Evolutionary conservation across 2,329 filamentous ascomycete species (phyloP).

Genomic region (Pestalotiopsis fici): DNA sequence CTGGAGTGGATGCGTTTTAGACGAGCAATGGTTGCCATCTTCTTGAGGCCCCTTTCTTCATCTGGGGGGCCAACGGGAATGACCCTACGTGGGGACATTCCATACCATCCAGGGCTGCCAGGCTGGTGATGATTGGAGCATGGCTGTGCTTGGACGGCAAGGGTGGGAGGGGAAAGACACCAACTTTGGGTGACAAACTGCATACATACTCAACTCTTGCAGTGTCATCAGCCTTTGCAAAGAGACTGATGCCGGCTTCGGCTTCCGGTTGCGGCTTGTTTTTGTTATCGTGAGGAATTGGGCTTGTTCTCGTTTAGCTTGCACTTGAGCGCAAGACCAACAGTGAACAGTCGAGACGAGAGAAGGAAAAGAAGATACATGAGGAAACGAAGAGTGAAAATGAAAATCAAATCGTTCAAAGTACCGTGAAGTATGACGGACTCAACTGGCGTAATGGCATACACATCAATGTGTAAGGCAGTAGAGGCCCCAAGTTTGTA

Average conservation of each 20-base stretch:
- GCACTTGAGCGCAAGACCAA: no score
- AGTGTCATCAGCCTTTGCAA: neutral
- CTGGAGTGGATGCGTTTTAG: neutral
- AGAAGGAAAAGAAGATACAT: no score
- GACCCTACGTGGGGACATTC: neutral
- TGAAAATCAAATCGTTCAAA: no score
- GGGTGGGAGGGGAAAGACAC: neutral
- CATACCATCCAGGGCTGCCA: neutral
- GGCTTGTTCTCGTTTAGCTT: no score
- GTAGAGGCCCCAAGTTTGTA: no score
- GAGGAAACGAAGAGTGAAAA: no score
- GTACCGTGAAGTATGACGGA: no score
- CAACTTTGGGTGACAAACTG: neutral
- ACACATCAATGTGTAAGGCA: no score
- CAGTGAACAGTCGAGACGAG: no score
- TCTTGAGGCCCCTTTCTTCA: neutral
- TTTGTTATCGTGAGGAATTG: no score
- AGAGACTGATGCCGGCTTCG: neutral
- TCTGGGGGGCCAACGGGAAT: neutral
- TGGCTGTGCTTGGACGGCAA: conserved; percentile 2
- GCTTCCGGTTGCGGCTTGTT: no score
- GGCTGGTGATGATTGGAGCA: neutral
- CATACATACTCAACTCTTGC: neutral
- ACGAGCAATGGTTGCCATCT: neutral
- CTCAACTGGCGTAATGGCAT: no score